Evolutionary conservation across 169 alveolate genomes (phyloP).

Genomic region (Plasmodium malariae): DNA sequence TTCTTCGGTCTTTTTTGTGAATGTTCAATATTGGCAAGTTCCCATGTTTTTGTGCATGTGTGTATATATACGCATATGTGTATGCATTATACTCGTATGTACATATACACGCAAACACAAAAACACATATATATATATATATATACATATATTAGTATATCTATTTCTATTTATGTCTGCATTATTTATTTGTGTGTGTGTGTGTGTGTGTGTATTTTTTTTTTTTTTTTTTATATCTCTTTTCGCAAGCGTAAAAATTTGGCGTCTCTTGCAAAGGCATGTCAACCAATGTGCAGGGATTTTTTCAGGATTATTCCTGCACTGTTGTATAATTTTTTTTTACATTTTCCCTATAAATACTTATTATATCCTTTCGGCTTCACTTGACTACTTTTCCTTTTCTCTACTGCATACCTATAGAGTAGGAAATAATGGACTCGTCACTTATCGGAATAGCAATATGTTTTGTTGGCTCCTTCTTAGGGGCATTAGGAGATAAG

Average conservation of each 20-base stretch:
- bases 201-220: too few species aligned
- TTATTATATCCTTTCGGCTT: not conserved
- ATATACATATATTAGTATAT: too few species aligned
- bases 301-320: not conserved
- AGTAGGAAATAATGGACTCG: slow-evolving; percentile 14
- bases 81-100: too few species aligned
- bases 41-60: too few species aligned
- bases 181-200: too few species aligned
- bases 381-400: not conserved
- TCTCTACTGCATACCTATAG: not conserved
- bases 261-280: not conserved
- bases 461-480: slow-evolving; percentile 52
- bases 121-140: too few species aligned
- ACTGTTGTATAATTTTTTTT: not conserved
- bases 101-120: too few species aligned
- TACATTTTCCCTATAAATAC: not conserved
- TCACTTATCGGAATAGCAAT: slow-evolving; percentile 32
- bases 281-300: not conserved
- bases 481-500: slow-evolving; percentile 69
- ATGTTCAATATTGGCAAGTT: too few species aligned
- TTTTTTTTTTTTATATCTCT: not conserved
- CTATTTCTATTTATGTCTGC: too few species aligned
- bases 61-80: too few species aligned
- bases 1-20: too few species aligned
- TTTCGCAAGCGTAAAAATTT: not conserved